Percentiles rank a stretch among this genome's conserved stretches.
phyloP scores from a whole-genome alignment of 495 filamentous ascomycete species.

The Jackrogersella multiformis region DNA sequence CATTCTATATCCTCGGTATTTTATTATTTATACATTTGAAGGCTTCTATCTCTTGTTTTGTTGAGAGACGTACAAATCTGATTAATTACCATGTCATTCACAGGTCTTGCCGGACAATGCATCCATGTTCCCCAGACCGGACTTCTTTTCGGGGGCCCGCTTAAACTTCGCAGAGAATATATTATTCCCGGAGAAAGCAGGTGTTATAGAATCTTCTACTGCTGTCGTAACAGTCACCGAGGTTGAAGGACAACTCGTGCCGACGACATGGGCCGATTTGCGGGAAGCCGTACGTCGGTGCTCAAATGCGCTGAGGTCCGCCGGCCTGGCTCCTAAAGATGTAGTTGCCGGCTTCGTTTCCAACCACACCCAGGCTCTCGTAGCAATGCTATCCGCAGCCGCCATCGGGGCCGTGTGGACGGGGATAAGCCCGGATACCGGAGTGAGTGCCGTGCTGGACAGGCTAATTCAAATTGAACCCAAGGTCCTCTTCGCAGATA shows the following conservation, averaged over 20 bases:
- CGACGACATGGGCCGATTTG: conserved; percentile 81
- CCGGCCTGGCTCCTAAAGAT: conserved; percentile 73
- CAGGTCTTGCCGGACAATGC: conserved; percentile 74
- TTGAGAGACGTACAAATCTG: no score
- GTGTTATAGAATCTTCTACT: conserved; percentile 63
- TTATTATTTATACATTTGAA: neutral
- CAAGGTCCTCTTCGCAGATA: conserved; percentile 82
- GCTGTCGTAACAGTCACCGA: conserved; percentile 83
- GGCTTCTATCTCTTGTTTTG: no score
- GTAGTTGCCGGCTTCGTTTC: conserved; percentile 85
- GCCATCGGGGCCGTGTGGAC: conserved; percentile 91
- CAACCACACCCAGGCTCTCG: conserved; percentile 83
- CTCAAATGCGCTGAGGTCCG: conserved; percentile 71
- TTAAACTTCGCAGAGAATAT: conserved; percentile 95
- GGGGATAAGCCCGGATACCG: conserved; percentile 84
- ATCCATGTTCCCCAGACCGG: conserved; percentile 83
- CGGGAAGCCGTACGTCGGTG: conserved; percentile 78
- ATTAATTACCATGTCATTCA: conserved; percentile 13
- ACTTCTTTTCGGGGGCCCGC: conserved; percentile 79
- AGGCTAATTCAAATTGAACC: conserved; percentile 84
- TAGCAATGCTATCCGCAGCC: conserved; percentile 85
- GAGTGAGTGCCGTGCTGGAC: conserved; percentile 77
- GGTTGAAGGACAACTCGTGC: conserved; percentile 64
- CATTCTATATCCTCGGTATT: neutral
- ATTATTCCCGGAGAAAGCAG: conserved; percentile 70